Evolutionary conservation across 805 yeast species (phyloP), one percentile per base, ranked within the genome.

Genomic region (Starmerella khaoyaiensis): DNA sequence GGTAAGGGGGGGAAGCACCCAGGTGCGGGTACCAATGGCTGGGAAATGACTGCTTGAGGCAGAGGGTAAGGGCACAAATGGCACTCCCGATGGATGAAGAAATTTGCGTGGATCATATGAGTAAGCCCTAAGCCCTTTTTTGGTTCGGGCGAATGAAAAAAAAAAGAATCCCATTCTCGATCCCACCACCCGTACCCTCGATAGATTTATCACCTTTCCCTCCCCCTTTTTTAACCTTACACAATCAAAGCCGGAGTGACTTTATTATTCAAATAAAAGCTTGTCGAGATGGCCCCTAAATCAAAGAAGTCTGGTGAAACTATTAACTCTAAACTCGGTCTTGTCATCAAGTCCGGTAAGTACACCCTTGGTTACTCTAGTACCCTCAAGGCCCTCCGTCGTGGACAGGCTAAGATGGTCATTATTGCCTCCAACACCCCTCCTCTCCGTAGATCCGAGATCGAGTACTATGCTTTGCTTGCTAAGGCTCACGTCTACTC

Each of bases 261-360:
- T 27, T 17, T 15, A n/a, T n/a, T n/a, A n/a, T n/a, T n/a, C n/a
- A n/a, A n/a, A n/a, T n/a, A n/a, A n/a, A 15, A 37, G 60, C 71
- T 74, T 87, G 74, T 95, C 84, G 95, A 80, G 97, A 86, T 86
- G 96, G 97, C 97, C 82, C 96, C 96, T 76, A 82, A 79, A 69
- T 64, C 71, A 58, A 78, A 76, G 79, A 84, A 76, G 71, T 64
- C 72, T 62, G 76, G 79, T 63, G 98, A 90, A 60, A 78, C 81
- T 76, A 76, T 90, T 72, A 87, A 83, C 94, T 74, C 94, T 70
- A 86, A 86, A 75, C 83, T 90, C 67, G 93, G 94, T 67, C 79
- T 90, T 68, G 87, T 82, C 62, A 80, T 90, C 74, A 90, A 86
- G 76, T 86, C 97, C 61, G 98, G 98, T 76, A 90, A 90, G 74